Percentiles rank a stretch among this genome's conserved stretches.
phyloP scores from a whole-genome alignment of 2,329 filamentous ascomycete genomes.

The Trichophaea hybrida region DNA sequence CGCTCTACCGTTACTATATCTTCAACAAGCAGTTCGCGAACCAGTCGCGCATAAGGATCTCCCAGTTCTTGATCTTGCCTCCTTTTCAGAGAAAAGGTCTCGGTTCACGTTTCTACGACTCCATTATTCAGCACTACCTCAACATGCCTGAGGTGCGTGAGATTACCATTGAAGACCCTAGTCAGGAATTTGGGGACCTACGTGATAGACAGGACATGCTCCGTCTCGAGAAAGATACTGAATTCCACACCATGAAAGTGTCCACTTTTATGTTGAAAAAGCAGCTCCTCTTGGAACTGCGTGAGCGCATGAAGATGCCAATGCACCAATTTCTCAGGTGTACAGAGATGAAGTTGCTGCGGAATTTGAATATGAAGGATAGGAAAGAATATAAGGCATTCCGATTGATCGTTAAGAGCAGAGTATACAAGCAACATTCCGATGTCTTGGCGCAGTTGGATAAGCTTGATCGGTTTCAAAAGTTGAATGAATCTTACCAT shows the following conservation, averaged over 20 bases:
- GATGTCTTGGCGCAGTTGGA: slow-evolving; percentile 58
- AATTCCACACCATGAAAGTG: slow-evolving; percentile 44
- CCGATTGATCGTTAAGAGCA: slow-evolving; percentile 60
- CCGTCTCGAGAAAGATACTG: slow-evolving; percentile 45
- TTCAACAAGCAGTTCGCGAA: slow-evolving; percentile 34
- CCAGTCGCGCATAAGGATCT: slow-evolving; percentile 47
- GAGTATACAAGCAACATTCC: slow-evolving; percentile 60
- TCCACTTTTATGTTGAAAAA: slow-evolving; percentile 6
- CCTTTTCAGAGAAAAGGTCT: slow-evolving; percentile 71
- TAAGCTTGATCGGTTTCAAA: slow-evolving; percentile 51
- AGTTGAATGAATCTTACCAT: slow-evolving; percentile 53
- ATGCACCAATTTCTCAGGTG: slow-evolving; percentile 41
- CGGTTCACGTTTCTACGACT: slow-evolving; percentile 64
- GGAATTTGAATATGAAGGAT: slow-evolving; percentile 36
- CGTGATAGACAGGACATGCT: slow-evolving; percentile 60
- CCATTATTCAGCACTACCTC: slow-evolving; percentile 58
- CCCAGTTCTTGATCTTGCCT: slow-evolving; percentile 83
- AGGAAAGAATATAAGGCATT: slow-evolving; percentile 54
- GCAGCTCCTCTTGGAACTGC: slow-evolving; percentile 7
- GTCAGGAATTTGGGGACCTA: slow-evolving; percentile 67
- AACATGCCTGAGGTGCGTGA: slow-evolving; percentile 57
- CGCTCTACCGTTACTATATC: slow-evolving; percentile 72
- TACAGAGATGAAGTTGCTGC: slow-evolving; percentile 32
- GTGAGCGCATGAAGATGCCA: slow-evolving; percentile 36
- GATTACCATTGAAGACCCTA: slow-evolving; percentile 88